phyloP scores from a whole-genome alignment of 768 basidiomycete genomes.

The Mycena rebaudengoi region DNA sequence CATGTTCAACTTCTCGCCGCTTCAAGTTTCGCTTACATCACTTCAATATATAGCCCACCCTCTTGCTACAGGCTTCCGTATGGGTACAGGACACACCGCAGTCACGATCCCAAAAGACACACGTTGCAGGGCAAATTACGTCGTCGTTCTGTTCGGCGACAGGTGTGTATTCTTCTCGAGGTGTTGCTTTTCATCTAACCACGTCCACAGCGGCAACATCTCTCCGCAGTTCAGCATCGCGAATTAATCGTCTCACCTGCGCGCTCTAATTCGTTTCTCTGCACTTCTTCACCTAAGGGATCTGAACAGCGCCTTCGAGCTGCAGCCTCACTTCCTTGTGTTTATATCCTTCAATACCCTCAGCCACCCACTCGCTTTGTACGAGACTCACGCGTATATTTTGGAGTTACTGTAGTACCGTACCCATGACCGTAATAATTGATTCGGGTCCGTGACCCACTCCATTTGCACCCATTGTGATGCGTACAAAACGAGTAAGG shows the following conservation, averaged over 20 bases:
- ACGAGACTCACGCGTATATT: constrained; percentile 13
- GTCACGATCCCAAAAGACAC: constrained; percentile 1
- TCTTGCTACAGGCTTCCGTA: constrained; percentile 34
- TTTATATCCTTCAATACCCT: constrained; percentile 21
- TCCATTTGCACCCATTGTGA: not conserved
- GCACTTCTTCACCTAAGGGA: not conserved
- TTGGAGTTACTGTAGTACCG: constrained; percentile 21
- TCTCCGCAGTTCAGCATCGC: constrained; percentile 35
- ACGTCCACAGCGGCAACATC: constrained; percentile 32
- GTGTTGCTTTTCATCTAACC: not conserved
- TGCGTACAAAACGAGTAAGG: too few species aligned
- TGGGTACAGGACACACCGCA: not conserved
- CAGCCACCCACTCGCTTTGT: constrained; percentile 30
- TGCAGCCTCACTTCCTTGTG: not conserved
- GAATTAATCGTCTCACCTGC: not conserved
- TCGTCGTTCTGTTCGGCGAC: constrained; percentile 39
- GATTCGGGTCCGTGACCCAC: constrained; percentile 7
- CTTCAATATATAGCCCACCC: constrained; percentile 30
- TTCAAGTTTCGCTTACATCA: not conserved
- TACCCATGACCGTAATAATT: constrained; percentile 17
- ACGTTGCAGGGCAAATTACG: constrained; percentile 3
- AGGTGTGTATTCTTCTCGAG: constrained; percentile 25
- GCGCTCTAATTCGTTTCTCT: not conserved
- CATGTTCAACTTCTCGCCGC: not conserved
- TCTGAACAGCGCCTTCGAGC: too few species aligned